A percentile compares a stretch with the other conserved stretches of the same genome.
These are phyloP conservation scores for Pleurozium schreberi DNA, from an alignment of 225 moss, liverwort and hornwort genomes.

Conservation along the genomic window DNA sequence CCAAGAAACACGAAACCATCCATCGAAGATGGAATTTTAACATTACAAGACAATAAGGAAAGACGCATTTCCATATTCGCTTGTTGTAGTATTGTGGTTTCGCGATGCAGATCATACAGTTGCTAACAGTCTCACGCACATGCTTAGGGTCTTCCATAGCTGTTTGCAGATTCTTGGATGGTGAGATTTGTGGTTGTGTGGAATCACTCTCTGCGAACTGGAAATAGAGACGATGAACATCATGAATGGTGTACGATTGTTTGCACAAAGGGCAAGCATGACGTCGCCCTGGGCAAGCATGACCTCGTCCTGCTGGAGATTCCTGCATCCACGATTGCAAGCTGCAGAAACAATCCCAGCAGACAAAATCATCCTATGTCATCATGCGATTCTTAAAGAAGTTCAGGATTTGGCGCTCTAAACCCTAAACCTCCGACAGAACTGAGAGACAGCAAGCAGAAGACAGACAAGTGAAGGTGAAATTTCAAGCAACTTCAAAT, in stretches of 20 bases:
- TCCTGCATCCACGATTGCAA: slow-evolving; percentile 75
- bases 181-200: slow-evolving; percentile 2
- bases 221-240: slow-evolving; percentile 66
- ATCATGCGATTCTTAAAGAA: background rate
- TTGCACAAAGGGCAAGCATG: slow-evolving; percentile 63
- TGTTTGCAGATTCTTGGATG: background rate
- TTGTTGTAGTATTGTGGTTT: background rate
- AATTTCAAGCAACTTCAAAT: background rate
- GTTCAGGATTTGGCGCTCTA: background rate
- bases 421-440: background rate
- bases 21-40: background rate
- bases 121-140: background rate
- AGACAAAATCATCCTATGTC: background rate
- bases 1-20: background rate
- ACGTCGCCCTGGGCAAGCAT: no score
- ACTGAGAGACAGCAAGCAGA: background rate
- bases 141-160: background rate
- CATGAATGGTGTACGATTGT: slow-evolving; percentile 7
- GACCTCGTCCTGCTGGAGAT: slow-evolving; percentile 25
- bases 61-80: background rate
- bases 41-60: background rate
- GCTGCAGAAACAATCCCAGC: background rate
- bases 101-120: background rate
- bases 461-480: background rate
- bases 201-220: slow-evolving; percentile 36